phyloP scores from a whole-genome alignment of 1,284 basidiomycete species.

The Naganishia sp. region DNA sequence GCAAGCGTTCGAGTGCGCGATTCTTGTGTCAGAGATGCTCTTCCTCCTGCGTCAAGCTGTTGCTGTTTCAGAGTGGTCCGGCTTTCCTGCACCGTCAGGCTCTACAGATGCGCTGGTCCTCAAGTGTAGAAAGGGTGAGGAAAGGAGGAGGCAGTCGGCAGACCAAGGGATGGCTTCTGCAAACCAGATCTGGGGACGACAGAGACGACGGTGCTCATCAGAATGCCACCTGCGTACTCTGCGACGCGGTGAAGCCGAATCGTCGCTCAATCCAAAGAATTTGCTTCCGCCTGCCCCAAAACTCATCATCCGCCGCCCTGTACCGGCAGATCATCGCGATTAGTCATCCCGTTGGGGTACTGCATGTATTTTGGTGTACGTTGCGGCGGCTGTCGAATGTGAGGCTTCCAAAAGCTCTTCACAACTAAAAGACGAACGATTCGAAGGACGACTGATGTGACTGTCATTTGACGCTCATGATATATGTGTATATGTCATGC shows the following conservation, averaged over 20 bases:
- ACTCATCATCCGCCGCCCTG: background rate
- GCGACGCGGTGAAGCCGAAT: too few relatives aligned
- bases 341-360: background rate
- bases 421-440: too few relatives aligned
- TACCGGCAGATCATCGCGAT: background rate
- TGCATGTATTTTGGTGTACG: background rate
- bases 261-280: background rate
- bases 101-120: background rate
- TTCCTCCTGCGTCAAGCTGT: background rate
- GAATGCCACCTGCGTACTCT: too few relatives aligned
- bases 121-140: background rate
- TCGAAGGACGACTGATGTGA: too few relatives aligned
- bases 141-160: conserved; percentile 2
- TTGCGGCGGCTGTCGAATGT: background rate
- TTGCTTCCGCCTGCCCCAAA: conserved; percentile 18
- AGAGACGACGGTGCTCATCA: too few relatives aligned
- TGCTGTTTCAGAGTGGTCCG: background rate
- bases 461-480: too few relatives aligned
- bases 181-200: too few relatives aligned
- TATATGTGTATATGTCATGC: too few relatives aligned
- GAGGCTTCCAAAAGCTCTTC: too few relatives aligned
- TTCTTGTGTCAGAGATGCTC: background rate
- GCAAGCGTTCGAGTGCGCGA: conserved; percentile 7
- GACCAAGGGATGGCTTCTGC: background rate
- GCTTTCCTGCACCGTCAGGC: background rate